Evolutionary conservation across 2,329 filamentous ascomycete species (phyloP), one percentile per base, ranked within the genome.

Genomic region (Monosporascus sp.): DNA sequence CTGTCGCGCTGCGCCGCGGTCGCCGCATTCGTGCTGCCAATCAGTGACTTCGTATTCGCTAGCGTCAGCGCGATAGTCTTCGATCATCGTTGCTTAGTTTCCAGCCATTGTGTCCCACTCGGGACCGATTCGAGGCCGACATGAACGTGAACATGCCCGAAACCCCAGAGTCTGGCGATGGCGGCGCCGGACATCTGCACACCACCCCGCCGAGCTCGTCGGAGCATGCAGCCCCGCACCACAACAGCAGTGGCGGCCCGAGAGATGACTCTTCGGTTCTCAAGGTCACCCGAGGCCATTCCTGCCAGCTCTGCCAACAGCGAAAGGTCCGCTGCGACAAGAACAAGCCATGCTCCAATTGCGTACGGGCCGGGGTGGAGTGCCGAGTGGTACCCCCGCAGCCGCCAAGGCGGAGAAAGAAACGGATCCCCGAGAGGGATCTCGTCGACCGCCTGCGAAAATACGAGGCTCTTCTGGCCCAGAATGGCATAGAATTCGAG

Each of bases 321-420:
- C 82, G 87, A 56, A 91, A 91, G 68, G 80, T 91, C 43, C 85
- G 85, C 55, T 91, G 88, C 69, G 84, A 90, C 68, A 87, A 86
- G 69, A 82, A 79, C 60, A 85, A 85, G 68, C 87, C 87, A 17
- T 91, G 88, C 65, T 75, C 79, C 62, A 86, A 87, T 69, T 90
- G 87, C 64, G 73, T 83, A 65, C 86, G 81, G 68, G 78, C 81
- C 50, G 72, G 76, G 22, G 78, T 78, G 35, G 80, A 88, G 59
- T 91, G 85, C 65, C 76, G 78, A 38, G 80, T 85, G 7, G 70
- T 80, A 58, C 72, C 82, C 63, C 72, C 82, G 60, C 69, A 82
- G 65, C 74, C 84, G 65, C 74, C 83, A 63, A 70, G 84, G 64
- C 68, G 82, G 11, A 72, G 81, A 53, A 83, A 82, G 71, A 83